Evolutionary conservation across 352 stramenopile genomes (phyloP).

Genomic region (Pythium pyrilobum): DNA sequence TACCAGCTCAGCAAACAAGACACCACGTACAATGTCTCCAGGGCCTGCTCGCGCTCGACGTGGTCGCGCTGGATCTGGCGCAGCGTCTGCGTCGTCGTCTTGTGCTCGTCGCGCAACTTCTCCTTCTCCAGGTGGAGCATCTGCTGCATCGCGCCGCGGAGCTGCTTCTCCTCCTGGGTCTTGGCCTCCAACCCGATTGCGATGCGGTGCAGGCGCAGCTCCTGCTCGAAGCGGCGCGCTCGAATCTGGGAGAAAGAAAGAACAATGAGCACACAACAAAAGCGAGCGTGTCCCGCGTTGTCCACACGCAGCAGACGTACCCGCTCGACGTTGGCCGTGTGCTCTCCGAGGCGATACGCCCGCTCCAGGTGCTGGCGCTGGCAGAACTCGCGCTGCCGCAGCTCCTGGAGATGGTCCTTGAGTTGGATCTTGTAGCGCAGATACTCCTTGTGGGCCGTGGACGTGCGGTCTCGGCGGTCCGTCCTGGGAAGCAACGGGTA

Average conservation of each 20-base stretch:
- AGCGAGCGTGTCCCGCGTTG: no score
- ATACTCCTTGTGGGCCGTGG: conserved; percentile 41
- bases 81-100: conserved; percentile 35
- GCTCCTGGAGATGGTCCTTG: conserved; percentile 60
- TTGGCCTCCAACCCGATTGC: conserved; percentile 53
- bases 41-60: conserved; percentile 40
- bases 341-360: conserved; percentile 52
- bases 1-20: neutral
- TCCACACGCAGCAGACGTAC: conserved; percentile 11
- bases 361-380: conserved; percentile 58
- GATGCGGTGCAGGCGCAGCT: conserved; percentile 62
- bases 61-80: conserved; percentile 63
- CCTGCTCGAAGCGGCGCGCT: conserved; percentile 54
- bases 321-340: conserved; percentile 60
- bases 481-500: conserved; percentile 43
- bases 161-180: conserved; percentile 59
- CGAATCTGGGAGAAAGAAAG: conserved; percentile 32
- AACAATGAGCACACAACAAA: neutral
- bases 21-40: conserved; percentile 53
- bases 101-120: conserved; percentile 60
- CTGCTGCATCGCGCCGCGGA: conserved; percentile 62
- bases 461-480: conserved; percentile 8
- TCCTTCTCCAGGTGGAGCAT: conserved; percentile 61
- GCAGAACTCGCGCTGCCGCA: conserved; percentile 51
- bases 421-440: conserved; percentile 66